These are phyloP conservation scores for Saturnispora dispora DNA, from an alignment of 805 yeast species.

Conservation along the genomic window DNA sequence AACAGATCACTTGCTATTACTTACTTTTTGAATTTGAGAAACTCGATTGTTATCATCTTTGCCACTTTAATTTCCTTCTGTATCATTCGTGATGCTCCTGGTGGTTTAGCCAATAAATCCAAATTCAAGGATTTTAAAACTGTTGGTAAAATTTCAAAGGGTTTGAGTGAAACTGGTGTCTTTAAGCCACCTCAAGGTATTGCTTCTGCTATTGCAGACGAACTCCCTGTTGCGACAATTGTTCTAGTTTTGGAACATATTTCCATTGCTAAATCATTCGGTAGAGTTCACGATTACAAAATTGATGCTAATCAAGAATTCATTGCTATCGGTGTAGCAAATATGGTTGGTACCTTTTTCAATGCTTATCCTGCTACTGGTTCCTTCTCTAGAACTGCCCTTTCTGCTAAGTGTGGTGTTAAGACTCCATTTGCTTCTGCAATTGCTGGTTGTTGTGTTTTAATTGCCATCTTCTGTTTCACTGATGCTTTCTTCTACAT, in stretches of 20 bases:
- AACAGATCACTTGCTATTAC: constrained; percentile 47
- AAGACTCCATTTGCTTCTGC: constrained; percentile 90
- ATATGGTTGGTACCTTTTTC: constrained; percentile 85
- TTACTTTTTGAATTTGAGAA: constrained; percentile 67
- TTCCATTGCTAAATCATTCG: constrained; percentile 88
- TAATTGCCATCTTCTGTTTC: constrained; percentile 76
- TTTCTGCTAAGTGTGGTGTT: constrained; percentile 92
- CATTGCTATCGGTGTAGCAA: constrained; percentile 87
- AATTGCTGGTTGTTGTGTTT: constrained; percentile 80
- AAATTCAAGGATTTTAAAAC: constrained; percentile 38
- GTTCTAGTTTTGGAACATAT: constrained; percentile 84
- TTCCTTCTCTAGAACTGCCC: constrained; percentile 88
- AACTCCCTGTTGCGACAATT: constrained; percentile 79
- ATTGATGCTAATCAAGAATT: constrained; percentile 90
- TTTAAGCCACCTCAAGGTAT: constrained; percentile 57
- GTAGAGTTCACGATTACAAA: constrained; percentile 84
- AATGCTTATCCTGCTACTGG: constrained; percentile 94
- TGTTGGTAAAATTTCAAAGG: constrained; percentile 75
- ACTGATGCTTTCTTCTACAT: constrained; percentile 80
- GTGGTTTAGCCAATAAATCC: constrained; percentile 15
- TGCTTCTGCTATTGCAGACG: constrained; percentile 53
- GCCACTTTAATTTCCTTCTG: constrained; percentile 81
- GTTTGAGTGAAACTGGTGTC: constrained; percentile 68
- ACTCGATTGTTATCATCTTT: constrained; percentile 72
- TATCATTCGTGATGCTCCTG: constrained; percentile 38